Base-by-base conservation (phyloP, 768 basidiomycete species). In the Mrakia frigida region DNA sequence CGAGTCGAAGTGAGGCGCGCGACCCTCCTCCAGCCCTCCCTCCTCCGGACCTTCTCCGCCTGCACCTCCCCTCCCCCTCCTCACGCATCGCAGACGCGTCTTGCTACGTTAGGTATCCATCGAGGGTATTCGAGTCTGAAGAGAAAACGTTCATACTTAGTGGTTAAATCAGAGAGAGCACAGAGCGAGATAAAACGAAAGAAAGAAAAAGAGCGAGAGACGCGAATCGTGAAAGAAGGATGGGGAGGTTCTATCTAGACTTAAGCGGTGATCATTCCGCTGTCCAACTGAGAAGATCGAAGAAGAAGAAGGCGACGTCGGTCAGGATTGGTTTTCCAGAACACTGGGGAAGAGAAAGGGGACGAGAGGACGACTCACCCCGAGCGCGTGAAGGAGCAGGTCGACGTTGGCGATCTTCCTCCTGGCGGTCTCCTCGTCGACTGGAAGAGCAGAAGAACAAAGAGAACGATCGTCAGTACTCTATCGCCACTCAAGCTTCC, bases 381-480 rank as follows among this genome's bases (percentile, higher is more conserved):
- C 70, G 28, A 73, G 75, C 10, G 69, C 84, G 78, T 85, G 83
- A 68, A 86, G 80, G 77, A 86, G 84, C 76, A 96, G 86, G 85
- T 99, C 94, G 80, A 98, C 93, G 84, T 98, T 98, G 73, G 89
- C 89, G 79, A 97, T 85, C 85, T 92, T 93, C 80, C 90, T 88
- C 78, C 90, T 87, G n/a, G 84, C 85, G 78, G 91, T 90, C 74
- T 91, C 90, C 83, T 92, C 90, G 79, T 90, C 88, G 69, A 86
- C 83, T 67, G 88, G 31, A 21, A 53, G 50, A n/a, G 67, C 6
- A 39, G 5, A 46, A 18, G 3, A 25, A 65, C n/a, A 4, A 25
- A n/a, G 2, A 37, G 63, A 37, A 14, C 2, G 46, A 21, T 14
- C 46, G 46, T 50, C 46, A 65, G 63, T n/a, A n/a, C n/a, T n/a